A percentile compares a stretch with the other conserved stretches of the same genome.
Evolutionary conservation across 257 asterid species (phyloP).

Genomic region (Rehmannia glutinosa): DNA sequence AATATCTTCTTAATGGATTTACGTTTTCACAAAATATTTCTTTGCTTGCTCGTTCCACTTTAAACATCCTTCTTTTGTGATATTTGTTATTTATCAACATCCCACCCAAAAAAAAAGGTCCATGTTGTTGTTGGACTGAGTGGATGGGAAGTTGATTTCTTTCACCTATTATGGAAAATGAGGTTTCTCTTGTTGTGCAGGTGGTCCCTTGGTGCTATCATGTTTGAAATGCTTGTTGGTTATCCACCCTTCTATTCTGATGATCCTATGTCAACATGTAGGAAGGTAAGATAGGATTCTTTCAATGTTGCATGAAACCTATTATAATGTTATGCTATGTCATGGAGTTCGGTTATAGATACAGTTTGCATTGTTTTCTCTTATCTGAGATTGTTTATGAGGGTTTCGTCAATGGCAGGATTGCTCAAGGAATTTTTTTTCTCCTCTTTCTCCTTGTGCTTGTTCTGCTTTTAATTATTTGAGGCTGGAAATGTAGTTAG

Average conservation of each 20-base stretch:
- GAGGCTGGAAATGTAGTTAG: slow-evolving; percentile 9
- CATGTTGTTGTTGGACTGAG: slow-evolving; percentile 3
- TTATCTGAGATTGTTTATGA: not conserved
- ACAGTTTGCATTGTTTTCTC: not conserved
- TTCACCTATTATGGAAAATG: slow-evolving; percentile 16
- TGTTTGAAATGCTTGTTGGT: slow-evolving; percentile 98
- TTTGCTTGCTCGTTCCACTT: slow-evolving; percentile 2
- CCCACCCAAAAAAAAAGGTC: not conserved
- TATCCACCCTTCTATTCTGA: slow-evolving; percentile 98
- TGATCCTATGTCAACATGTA: slow-evolving; percentile 98
- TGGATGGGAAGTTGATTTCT: slow-evolving; percentile 4
- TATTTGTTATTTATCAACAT: not conserved
- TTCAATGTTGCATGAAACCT: slow-evolving; percentile 13
- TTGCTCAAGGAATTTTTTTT: slow-evolving; percentile 11
- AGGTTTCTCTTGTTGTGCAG: slow-evolving; percentile 38
- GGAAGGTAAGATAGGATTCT: slow-evolving; percentile 63
- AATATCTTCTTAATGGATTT: not conserved
- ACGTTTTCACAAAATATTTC: not conserved
- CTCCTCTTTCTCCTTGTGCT: slow-evolving; percentile 1
- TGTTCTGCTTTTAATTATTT: too few relatives aligned
- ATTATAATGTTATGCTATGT: slow-evolving; percentile 1
- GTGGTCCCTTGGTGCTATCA: slow-evolving; percentile 99
- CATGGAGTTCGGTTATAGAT: not conserved
- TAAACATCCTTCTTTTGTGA: slow-evolving; percentile 6
- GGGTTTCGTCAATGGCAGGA: slow-evolving; percentile 4